Base-by-base conservation (phyloP, 768 basidiomycete species). In the Trametes cinnabarina region DNA sequence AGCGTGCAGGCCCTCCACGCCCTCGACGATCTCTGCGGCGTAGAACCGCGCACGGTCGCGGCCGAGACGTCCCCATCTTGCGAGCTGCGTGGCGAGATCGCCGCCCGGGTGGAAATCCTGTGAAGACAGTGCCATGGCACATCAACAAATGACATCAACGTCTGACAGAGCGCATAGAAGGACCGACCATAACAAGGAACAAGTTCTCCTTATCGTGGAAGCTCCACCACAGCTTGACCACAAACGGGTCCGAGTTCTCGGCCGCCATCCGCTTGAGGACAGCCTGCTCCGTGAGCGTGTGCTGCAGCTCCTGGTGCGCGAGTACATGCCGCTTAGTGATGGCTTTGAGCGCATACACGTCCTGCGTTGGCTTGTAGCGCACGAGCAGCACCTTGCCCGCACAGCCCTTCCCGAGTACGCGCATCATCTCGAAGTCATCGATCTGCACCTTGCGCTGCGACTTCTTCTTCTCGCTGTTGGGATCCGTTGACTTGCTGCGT, bases 191-290 rank as follows among this genome's bases (percentile, higher is more conserved):
- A 42, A 98, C 93, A 68, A 99, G 83, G 75, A 95, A 98, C 61
- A 98, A 74, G 69, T 97, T 96, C 72, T 98, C 94, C 75, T 91
- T 90, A 74, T 98, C 95, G 73, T 98, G 95, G 77, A 98, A 99
- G 73, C 90, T 90, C 89, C 92, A 95, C 85, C 93, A 92, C 17
- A 99, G 82, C 71, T 89, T 92, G 60, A 98, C 93, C 51, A 98
- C 91, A 71, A 98, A 99, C 11, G 94, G 94, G 70, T 98, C 94
- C 65, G 83, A 81, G 57, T 85, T 83, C 65, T 89, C 86, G 4
- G 92, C 91, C 1, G 94, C 90, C 89, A 98, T 95, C 41, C 92
- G 81, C 74, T 92, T 94, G 68, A 99, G 75, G 30, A 99, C 96
- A 7, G 91, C 88, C 72, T 98, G 94, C 74, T 99, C 97, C 3